phyloP scores from a whole-genome alignment of 1,284 basidiomycete genomes.

The Dichomitus squalens region DNA sequence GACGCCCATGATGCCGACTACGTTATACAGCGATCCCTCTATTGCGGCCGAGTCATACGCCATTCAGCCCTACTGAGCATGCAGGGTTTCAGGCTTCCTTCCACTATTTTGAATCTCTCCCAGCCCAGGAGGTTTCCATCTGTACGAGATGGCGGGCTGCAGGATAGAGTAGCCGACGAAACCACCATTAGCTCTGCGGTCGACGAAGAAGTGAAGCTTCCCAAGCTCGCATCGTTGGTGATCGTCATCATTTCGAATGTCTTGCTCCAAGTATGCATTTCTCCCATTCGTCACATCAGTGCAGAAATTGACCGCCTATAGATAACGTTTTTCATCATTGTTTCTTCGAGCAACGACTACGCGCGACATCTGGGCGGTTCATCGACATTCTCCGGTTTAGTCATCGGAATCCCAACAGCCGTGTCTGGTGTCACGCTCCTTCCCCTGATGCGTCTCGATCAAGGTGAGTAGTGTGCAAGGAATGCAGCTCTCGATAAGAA shows the following conservation, averaged over 20 bases:
- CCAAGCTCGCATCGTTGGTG: slow-evolving; percentile 43
- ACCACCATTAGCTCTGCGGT: slow-evolving; percentile 4
- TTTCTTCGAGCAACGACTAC: slow-evolving; percentile 67
- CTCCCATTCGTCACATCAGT: neutral
- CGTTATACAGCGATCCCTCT: no score
- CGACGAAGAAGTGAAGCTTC: slow-evolving; percentile 51
- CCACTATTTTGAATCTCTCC: slow-evolving; percentile 17
- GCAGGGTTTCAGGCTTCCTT: slow-evolving; percentile 17
- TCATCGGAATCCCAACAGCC: slow-evolving; percentile 67
- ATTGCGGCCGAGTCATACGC: no score
- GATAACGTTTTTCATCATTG: slow-evolving; percentile 70
- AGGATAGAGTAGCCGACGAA: slow-evolving; percentile 15
- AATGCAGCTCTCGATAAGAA: no score
- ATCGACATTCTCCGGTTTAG: slow-evolving; percentile 67
- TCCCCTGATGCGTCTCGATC: slow-evolving; percentile 58
- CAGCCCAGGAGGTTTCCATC: neutral
- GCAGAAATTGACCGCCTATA: slow-evolving; percentile 24
- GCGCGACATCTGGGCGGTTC: slow-evolving; percentile 63
- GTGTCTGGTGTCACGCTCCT: slow-evolving; percentile 61
- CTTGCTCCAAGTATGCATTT: slow-evolving; percentile 44
- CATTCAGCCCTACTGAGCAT: slow-evolving; percentile 1
- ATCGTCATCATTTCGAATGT: slow-evolving; percentile 48
- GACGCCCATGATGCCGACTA: no score
- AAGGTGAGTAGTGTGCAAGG: slow-evolving; percentile 42
- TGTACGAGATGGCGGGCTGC: neutral